Percentiles rank a stretch among this genome's conserved stretches.
phyloP scores from a whole-genome alignment of 2,329 filamentous ascomycete genomes.

The Penicillium janthinellum region DNA sequence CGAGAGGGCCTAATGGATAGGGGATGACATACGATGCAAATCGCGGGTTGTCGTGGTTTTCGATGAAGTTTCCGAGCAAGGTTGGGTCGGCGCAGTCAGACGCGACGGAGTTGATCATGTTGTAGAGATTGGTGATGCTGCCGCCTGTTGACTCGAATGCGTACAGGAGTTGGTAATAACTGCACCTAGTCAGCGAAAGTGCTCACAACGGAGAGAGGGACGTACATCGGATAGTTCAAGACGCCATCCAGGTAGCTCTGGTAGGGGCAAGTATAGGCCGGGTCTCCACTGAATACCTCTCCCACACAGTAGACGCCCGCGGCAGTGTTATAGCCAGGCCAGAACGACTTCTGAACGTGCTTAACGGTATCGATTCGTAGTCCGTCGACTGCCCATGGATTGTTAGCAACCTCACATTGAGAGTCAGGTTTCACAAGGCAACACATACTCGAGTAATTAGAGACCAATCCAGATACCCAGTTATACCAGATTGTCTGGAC shows the following conservation, averaged over 20 bases:
- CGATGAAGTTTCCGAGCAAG: conserved; percentile 57
- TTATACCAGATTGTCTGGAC: conserved; percentile 56
- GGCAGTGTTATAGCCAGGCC: conserved; percentile 43
- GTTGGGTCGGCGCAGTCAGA: conserved; percentile 47
- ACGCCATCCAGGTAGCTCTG: conserved; percentile 51
- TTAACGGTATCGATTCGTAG: conserved; percentile 56
- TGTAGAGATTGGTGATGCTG: conserved; percentile 38
- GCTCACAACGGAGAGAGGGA: conserved; percentile 25
- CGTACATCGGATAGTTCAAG: conserved; percentile 51
- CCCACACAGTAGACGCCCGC: conserved; percentile 53
- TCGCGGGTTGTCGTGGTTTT: conserved; percentile 64
- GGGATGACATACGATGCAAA: conserved; percentile 45
- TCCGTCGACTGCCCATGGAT: conserved; percentile 47
- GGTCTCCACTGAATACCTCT: conserved; percentile 49
- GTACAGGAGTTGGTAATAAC: conserved; percentile 42
- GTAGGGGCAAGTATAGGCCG: conserved; percentile 46
- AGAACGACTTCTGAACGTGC: conserved; percentile 52
- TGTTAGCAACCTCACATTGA: neutral
- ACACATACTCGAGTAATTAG: conserved; percentile 61
- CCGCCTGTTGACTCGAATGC: conserved; percentile 39
- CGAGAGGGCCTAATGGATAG: too few species aligned
- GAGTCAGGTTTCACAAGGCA: too few species aligned
- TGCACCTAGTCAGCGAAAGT: conserved; percentile 51
- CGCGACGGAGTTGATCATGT: conserved; percentile 39
- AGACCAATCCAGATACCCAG: conserved; percentile 63